Percentiles rank a stretch among this genome's conserved stretches.
These are phyloP conservation scores for Pseudonectria buxi DNA, from an alignment of 2,329 filamentous ascomycete genomes.

Conservation along the genomic window DNA sequence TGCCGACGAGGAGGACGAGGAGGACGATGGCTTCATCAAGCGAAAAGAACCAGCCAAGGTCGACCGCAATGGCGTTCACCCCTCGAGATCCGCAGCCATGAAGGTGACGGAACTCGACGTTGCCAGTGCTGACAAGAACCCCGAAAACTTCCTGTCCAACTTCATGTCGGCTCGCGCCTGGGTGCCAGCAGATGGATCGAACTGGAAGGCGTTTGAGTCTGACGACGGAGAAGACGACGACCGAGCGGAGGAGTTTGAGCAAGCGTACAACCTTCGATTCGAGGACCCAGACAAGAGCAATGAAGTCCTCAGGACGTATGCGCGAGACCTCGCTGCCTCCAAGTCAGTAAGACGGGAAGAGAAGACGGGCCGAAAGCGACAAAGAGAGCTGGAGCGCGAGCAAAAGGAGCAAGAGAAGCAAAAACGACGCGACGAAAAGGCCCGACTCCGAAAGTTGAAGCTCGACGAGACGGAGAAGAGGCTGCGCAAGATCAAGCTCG, in stretches of 20 bases:
- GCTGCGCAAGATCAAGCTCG: constrained; percentile 80
- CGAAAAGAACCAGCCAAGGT: constrained; percentile 52
- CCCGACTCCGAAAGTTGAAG: constrained; percentile 77
- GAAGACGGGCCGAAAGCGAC: constrained; percentile 66
- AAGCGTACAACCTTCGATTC: constrained; percentile 92
- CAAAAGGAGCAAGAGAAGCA: constrained; percentile 73
- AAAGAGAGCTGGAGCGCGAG: constrained; percentile 69
- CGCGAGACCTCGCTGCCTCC: constrained; percentile 74
- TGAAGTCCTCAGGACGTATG: constrained; percentile 80
- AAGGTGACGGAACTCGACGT: constrained; percentile 58
- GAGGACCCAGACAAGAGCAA: constrained; percentile 87
- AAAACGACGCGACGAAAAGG: constrained; percentile 71
- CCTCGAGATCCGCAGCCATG: constrained; percentile 41
- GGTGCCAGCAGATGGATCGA: constrained; percentile 61
- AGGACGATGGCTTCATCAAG: constrained; percentile 64
- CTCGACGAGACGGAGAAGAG: constrained; percentile 86
- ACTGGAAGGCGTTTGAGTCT: constrained; percentile 80
- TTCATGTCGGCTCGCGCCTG: constrained; percentile 91
- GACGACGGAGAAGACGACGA: constrained; percentile 80
- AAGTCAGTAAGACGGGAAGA: constrained; percentile 85
- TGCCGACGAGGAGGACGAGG: constrained; percentile 45
- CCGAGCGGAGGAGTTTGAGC: constrained; percentile 79
- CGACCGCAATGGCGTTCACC: constrained; percentile 45
- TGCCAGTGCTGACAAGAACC: constrained; percentile 74
- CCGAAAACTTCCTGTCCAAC: constrained; percentile 88